Evolutionary conservation across 805 yeast species (phyloP).

Genomic region (Nematodospora valgi): DNA sequence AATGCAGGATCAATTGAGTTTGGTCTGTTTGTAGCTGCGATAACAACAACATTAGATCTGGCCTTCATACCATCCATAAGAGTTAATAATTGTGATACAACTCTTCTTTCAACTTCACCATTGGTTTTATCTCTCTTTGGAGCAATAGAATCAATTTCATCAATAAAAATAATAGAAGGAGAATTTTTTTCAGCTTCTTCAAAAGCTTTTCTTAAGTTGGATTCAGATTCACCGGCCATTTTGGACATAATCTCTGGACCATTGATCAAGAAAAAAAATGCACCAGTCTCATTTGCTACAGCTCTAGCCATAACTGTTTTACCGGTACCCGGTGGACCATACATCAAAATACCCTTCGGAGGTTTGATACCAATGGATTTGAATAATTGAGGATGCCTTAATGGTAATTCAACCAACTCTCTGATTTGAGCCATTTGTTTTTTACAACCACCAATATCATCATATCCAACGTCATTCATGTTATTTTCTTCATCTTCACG

Average conservation of each 20-base stretch:
- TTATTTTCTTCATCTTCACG: slow-evolving; percentile 98
- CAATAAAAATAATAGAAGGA: slow-evolving; percentile 95
- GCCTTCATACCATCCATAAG: slow-evolving; percentile 99
- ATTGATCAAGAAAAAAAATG: slow-evolving; percentile 94
- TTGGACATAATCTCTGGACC: slow-evolving; percentile 99
- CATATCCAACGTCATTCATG: slow-evolving; percentile 96
- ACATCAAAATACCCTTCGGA: slow-evolving; percentile 96
- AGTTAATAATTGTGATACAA: slow-evolving; percentile 94
- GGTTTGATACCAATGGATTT: slow-evolving; percentile 98
- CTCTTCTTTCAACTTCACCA: slow-evolving; percentile 99
- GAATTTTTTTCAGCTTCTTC: slow-evolving; percentile 99
- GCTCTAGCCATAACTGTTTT: slow-evolving; percentile 99
- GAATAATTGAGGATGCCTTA: slow-evolving; percentile 97
- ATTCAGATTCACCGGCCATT: slow-evolving; percentile 99
- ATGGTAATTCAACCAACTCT: slow-evolving; percentile 96
- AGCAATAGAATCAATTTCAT: slow-evolving; percentile 97
- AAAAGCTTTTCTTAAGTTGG: slow-evolving; percentile 94
- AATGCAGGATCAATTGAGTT: slow-evolving; percentile 83
- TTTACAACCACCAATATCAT: slow-evolving; percentile 98
- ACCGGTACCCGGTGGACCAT: slow-evolving; percentile 99
- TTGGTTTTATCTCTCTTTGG: slow-evolving; percentile 99
- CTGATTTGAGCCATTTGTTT: slow-evolving; percentile 99
- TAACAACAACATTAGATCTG: slow-evolving; percentile 96
- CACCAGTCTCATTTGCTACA: slow-evolving; percentile 99
- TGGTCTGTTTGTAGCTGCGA: slow-evolving; percentile 94